A percentile compares a stretch with the other conserved stretches of the same genome.
Evolutionary conservation across 192 early-diverging fungal genomes (phyloP).

Genomic region (Podila epicladia): DNA sequence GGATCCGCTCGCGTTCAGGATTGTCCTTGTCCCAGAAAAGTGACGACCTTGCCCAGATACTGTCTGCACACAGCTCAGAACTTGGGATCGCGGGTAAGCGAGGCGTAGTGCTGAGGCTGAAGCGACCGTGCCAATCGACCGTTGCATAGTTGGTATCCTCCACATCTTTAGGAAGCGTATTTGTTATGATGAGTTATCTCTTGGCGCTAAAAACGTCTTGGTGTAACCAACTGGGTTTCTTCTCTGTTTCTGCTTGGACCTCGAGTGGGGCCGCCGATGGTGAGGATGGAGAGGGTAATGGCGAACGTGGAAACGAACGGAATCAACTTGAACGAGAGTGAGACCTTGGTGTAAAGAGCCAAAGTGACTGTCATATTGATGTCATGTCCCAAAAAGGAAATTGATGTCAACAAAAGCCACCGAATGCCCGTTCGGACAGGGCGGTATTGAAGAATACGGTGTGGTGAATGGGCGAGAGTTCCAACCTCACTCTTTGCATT

Average conservation of each 20-base stretch:
- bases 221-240: not conserved
- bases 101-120: not conserved
- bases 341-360: too few species aligned
- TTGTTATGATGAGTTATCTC: not conserved
- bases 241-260: not conserved
- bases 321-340: too few species aligned
- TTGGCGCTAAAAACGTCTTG: not conserved
- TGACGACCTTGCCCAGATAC: constrained; percentile 13
- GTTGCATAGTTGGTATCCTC: not conserved
- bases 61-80: not conserved
- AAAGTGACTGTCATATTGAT: too few species aligned
- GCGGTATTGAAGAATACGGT: too few species aligned
- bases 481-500: constrained; percentile 2
- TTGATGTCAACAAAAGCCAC: too few species aligned
- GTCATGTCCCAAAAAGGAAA: too few species aligned
- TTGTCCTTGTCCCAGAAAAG: not conserved
- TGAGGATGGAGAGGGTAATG: too few species aligned
- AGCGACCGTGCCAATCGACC: not conserved
- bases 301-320: too few species aligned
- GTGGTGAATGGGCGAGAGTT: too few species aligned
- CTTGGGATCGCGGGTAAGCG: not conserved
- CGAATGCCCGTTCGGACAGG: too few species aligned
- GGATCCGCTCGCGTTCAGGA: constrained; percentile 1
- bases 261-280: too few species aligned
- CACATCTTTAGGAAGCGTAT: not conserved